phyloP scores from a whole-genome alignment of 352 stramenopile species.

The Globisporangium sylvaticum region DNA sequence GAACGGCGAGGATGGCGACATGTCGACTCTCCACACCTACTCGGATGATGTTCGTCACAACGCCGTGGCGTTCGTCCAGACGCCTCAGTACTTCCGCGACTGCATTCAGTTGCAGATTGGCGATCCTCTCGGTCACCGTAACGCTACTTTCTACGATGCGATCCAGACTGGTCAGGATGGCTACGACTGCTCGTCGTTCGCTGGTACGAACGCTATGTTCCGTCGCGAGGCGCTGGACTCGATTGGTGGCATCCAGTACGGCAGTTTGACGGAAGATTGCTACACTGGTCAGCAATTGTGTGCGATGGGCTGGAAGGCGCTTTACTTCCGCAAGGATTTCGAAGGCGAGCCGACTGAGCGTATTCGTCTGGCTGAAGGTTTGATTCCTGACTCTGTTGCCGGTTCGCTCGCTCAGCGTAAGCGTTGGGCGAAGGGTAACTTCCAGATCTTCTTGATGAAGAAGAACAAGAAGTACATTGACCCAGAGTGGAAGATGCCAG shows the following conservation, averaged over 20 bases:
- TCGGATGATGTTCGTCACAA: conserved; percentile 59
- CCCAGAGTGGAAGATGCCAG: conserved; percentile 45
- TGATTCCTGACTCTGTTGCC: conserved; percentile 61
- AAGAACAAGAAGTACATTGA: conserved; percentile 55
- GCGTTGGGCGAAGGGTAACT: conserved; percentile 77
- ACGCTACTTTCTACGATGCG: conserved; percentile 72
- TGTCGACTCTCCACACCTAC: conserved; percentile 69
- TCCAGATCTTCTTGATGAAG: conserved; percentile 67
- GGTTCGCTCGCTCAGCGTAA: conserved; percentile 61
- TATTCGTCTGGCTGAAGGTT: conserved; percentile 63
- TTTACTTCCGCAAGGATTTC: conserved; percentile 77
- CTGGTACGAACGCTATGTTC: conserved; percentile 77
- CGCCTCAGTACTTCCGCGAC: conserved; percentile 61
- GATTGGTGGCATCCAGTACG: conserved; percentile 67
- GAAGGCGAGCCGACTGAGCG: conserved; percentile 65
- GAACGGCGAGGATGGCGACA: conserved; percentile 45
- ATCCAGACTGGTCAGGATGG: conserved; percentile 70
- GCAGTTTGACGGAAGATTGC: conserved; percentile 62
- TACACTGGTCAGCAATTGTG: conserved; percentile 25
- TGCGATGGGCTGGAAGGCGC: conserved; percentile 50
- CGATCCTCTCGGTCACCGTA: conserved; percentile 62
- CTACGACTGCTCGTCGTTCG: conserved; percentile 69
- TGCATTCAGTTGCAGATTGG: conserved; percentile 60
- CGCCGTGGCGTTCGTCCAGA: conserved; percentile 2
- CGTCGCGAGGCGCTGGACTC: conserved; percentile 68